Conservation (phyloP, 805 yeast species). For the Lachancea sp. region DNA sequence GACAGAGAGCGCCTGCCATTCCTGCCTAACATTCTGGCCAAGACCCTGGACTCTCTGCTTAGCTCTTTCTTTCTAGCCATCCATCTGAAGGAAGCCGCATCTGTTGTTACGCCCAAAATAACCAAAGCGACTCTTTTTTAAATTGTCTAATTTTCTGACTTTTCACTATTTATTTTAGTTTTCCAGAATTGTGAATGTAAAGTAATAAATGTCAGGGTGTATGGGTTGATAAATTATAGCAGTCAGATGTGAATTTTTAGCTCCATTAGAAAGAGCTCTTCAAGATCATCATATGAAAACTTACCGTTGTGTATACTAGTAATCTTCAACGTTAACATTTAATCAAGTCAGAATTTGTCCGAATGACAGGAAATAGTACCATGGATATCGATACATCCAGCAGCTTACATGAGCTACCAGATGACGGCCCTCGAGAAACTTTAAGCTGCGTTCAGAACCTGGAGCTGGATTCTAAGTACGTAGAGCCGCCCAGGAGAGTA, state of each 20-base stretch:
- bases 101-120: background rate
- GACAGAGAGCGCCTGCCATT: background rate
- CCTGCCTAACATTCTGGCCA: background rate
- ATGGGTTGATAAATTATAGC: too few relatives aligned
- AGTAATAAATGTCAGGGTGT: background rate
- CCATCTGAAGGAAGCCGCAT: too few relatives aligned
- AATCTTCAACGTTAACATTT: too few relatives aligned
- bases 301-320: too few relatives aligned
- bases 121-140: conserved; percentile 4
- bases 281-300: too few relatives aligned
- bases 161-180: background rate
- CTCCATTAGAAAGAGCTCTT: too few relatives aligned
- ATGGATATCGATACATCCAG: background rate
- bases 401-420: background rate
- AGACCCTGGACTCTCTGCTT: too few relatives aligned
- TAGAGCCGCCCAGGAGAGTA: conserved; percentile 5
- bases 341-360: background rate
- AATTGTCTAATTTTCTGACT: background rate
- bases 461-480: background rate
- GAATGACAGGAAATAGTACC: background rate
- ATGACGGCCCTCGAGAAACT: background rate
- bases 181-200: background rate
- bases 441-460: background rate
- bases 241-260: too few relatives aligned
- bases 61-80: too few relatives aligned